Evolutionary conservation across 192 early-diverging fungal species (phyloP), one percentile per base, ranked within the genome.

Genomic region (Linnemannia elongata): DNA sequence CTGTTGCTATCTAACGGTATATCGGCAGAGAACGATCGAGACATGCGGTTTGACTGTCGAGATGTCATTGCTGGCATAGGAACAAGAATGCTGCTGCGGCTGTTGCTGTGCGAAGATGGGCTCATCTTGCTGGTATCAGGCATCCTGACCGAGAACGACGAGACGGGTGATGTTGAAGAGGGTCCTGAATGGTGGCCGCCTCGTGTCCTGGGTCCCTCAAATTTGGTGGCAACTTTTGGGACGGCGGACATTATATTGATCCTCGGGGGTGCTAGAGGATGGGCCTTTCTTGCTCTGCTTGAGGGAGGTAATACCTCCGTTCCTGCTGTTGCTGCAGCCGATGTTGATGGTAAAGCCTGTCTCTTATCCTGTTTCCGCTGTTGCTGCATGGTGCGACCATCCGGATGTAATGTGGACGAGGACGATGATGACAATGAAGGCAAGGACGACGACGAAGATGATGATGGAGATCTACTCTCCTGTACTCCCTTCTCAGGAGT

Each of bases 141-240:
- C 60, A 66, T 66, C 60, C 60, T 66, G 60, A 66, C 60, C 9
- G 60, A 66, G 30, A 66, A 66, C 12, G 60, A 66, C 60, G 60
- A 66, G 13, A 27, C 60, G 60, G 60, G 7, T 27, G 55, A 66
- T 66, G 30, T 30, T 30, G 60, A 66, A 15, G 60, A 30, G 30
- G 30, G 30, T 13, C 60, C 60, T 3, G 60, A 30, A 66, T 27
- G n/a, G 30, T 27, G n/a, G 60, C 60, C 35, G n/a, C 60, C 30
- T 3, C 60, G 30, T 33, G 60, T 66, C 60, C 60, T 66, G n/a
- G 60, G 60, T 3, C 60, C 60, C 10, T 66, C 60, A 13, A 66
- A 66, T 66, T 66, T 66, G 30, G 27, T 15, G 13, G 60, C 30
- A 66, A 27, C 30, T 6, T 66, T 66, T 33, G 33, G 60, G 60